Evolutionary conservation across 1,284 basidiomycete genomes (phyloP), one percentile per base, ranked within the genome.

Genomic region (Vanrija humicola): DNA sequence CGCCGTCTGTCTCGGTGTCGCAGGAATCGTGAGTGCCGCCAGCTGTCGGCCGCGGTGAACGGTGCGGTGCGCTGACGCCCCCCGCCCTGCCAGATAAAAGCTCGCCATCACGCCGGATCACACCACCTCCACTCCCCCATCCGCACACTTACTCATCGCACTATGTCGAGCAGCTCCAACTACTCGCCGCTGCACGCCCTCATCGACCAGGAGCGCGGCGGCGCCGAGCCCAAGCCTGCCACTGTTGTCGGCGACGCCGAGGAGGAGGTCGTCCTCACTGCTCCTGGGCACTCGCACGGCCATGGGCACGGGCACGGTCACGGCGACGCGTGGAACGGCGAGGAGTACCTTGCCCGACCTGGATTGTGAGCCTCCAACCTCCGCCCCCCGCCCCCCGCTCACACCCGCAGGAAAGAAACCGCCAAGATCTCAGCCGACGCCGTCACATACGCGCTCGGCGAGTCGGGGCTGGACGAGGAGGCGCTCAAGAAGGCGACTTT

Each of bases 341-440:
- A 64, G 15, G 57, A 66, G n/a, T 72, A 72, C 53, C 57, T 67
- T 40, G 46, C 48, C 26, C 53, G 47, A 18, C 66, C 66, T 2
- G 65, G 66, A 14, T 54, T 65, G 67, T 71, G 48, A 64, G 66
- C n/a, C n/a, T n/a, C n/a, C n/a, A n/a, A n/a, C 25, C 29, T n/a
- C 14, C 39, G 6, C 16, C 25, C 38, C 9, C 29, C 6, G 15
- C 16, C 38, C 38, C 38, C 12, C n/a, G 29, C 48, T 44, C 19
- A 51, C 46, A 10, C 7, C 2, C 5, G 15, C 28, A 73, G 68
- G 8, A 46, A 58, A 42, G 65, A 68, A 43, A 53, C 61, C 2
- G 68, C 66, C 10, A n/a, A 52, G 15, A 46, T 61, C 25, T 65
- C 56, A 18, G 43, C 54, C 18, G 59, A 66, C 10, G 55, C 64